These are phyloP conservation scores for Gastrodia elata DNA, from an alignment of 106 monocot genomes.

Conservation along the genomic window DNA sequence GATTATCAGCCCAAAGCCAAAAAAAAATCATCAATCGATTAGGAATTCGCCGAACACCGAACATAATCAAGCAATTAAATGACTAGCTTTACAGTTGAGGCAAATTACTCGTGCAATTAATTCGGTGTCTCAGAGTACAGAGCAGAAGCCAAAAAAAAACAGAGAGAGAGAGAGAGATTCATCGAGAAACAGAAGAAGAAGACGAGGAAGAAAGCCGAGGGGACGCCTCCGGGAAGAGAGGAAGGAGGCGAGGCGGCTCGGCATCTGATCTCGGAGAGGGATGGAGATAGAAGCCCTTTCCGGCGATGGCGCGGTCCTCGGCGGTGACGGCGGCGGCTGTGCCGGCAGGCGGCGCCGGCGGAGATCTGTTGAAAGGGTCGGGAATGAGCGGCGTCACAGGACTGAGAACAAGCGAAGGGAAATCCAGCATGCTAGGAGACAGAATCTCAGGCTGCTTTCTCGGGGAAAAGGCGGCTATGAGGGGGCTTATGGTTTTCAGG, in stretches of 20 bases:
- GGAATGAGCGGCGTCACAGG: slow-evolving; percentile 72
- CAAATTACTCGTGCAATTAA: slow-evolving; percentile 8
- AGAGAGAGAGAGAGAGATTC: not conserved
- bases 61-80: not conserved
- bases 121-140: slow-evolving; percentile 2
- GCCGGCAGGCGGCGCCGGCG: slow-evolving; percentile 13
- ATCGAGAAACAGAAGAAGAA: not conserved
- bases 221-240: slow-evolving; percentile 68
- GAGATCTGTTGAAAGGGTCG: slow-evolving; percentile 51
- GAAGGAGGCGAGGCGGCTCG: slow-evolving; percentile 70
- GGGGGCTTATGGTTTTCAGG: slow-evolving; percentile 59
- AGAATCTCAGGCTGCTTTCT: slow-evolving; percentile 50
- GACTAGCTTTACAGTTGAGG: slow-evolving; percentile 8
- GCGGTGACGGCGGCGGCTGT: slow-evolving; percentile 10
- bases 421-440: slow-evolving; percentile 72
- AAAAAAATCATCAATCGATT: too few species aligned
- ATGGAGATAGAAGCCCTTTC: slow-evolving; percentile 79
- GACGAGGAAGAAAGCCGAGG: slow-evolving; percentile 23
- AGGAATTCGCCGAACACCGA: not conserved
- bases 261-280: slow-evolving; percentile 55
- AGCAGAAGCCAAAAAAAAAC: slow-evolving; percentile 3
- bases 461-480: slow-evolving; percentile 23
- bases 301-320: slow-evolving; percentile 65
- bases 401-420: slow-evolving; percentile 64
- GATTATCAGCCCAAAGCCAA: not conserved